Evolutionary conservation across 139 green algal species (phyloP), one percentile per base, ranked within the genome.

Genomic region (Monoraphidium neglectum): DNA sequence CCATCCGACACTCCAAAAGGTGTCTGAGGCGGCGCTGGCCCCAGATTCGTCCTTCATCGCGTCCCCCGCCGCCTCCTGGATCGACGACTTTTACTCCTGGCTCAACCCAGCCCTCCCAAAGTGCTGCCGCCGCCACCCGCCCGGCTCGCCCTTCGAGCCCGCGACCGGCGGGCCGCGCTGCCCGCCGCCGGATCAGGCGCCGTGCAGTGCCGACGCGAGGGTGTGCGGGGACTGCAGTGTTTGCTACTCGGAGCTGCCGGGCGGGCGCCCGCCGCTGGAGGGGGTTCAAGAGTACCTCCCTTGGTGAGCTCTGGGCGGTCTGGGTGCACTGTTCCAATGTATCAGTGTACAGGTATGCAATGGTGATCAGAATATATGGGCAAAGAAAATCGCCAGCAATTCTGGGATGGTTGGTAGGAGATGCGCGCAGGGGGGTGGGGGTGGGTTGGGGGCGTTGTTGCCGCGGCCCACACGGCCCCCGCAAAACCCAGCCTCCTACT

Each of bases 71-170:
- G 90, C 93, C 37, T 94, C 89, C 26, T 98, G 94, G 94, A 62
- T 98, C 13, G 94, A 98, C 79, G 94, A 98, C 84, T 98, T 97
- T 83, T 78, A 98, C 26, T 84, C 89, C 6, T 98, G 94, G 94
- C 77, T 93, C 49, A 87, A 79, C 18, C 93, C 93, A 2, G 73
- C 86, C 5, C 82, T 94, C 5, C 87, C 87, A 30, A 82, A 86
- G 30, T 94, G 90, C 84, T 95, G 90, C 81, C 74, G 86, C 33
- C 63, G 46, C 35, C 70, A 78, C 65, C 51, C 51, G 18, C 51
- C 21, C 18, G 51, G 30, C 26, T 32, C 57, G 18, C 13, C 57
- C 57, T 13, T 21, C 26, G 72, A 61, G 3, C 72, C 72, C 28
- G 36, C 37, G 23, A 51, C 60, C 61, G 57, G 64, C 64, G 33